These are phyloP conservation scores for Blastomyces gilchristii DNA, from an alignment of 2,329 filamentous ascomycete genomes.

Conservation along the genomic window DNA sequence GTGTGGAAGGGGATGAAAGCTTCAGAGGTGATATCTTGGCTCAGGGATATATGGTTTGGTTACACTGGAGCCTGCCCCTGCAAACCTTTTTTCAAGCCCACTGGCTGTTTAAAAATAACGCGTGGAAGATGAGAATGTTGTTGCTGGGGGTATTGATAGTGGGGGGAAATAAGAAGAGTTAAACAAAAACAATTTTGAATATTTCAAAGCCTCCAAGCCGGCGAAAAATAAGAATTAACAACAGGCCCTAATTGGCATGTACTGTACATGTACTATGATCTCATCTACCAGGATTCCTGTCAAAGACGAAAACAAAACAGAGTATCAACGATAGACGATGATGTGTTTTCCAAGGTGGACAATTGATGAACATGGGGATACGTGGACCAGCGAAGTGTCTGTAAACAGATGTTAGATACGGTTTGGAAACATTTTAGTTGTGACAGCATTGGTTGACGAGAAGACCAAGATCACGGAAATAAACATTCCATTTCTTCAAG, in stretches of 20 bases:
- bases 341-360: conserved; percentile 1
- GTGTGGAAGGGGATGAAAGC: background rate
- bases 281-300: background rate
- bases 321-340: background rate
- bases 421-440: background rate
- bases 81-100: background rate
- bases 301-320: background rate
- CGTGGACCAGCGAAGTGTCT: background rate
- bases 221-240: background rate
- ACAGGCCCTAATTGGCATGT: background rate
- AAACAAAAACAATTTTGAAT: background rate
- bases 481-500: background rate
- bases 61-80: background rate
- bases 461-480: background rate
- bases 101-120: background rate
- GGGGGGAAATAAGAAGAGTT: background rate
- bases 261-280: background rate
- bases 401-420: background rate
- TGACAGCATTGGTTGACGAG: background rate
- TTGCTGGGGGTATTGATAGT: background rate
- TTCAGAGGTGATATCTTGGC: background rate
- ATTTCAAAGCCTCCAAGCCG: background rate
- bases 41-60: background rate
- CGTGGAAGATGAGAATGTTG: background rate
- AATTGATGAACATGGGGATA: background rate